Evolutionary conservation across 106 monocot genomes (phyloP), one percentile per base, ranked within the genome.

Genomic region (Dioscorea zingiberensis): DNA sequence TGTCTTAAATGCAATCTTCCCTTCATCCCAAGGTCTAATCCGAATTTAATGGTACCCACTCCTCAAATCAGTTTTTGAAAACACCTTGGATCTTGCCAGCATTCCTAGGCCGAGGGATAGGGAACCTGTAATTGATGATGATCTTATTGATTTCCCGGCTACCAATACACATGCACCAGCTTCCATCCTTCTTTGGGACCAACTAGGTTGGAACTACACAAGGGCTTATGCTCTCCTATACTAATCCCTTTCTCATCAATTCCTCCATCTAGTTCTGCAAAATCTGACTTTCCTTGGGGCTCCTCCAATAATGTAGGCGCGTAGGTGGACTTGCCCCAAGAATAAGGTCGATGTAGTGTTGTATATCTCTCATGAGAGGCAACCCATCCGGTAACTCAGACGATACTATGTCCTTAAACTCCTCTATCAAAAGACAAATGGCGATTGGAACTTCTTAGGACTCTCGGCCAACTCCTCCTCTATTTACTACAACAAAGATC

Each of bases 221-320:
- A 25, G 58, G 57, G 18, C 44, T 58, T 8, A 69, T 23, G 25
- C 58, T 69, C 25, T 69, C 45, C 5, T 25, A 27, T 46, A 69
- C 23, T 0, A 51, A 32, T 11, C 55, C 55, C 13, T 69, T 66
- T 4, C 15, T 2, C 2, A 69, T 7, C 2, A 69, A 14, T 8
- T 69, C 68, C 22, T 69, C 58, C 14, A 69, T 25, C 11, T 69
- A 13, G 0, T 8, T 5, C 10, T 23, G 11, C 16, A 69, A n/a
- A 7, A 56, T 55, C 21, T 57, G 45, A 46, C 26, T 7, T 25
- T 69, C 57, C 19, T 16, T 46, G 0, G 45, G 58, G 16, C 68
- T 58, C 68, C 56, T 58, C 0, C 45, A 3, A 21, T 69, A 69
- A 25, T 69, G 32, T n/a, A 19, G 66, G 66, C 1, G 12, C 28